phyloP scores from a whole-genome alignment of 2,329 filamentous ascomycete species.

The Orbilia javanica region DNA sequence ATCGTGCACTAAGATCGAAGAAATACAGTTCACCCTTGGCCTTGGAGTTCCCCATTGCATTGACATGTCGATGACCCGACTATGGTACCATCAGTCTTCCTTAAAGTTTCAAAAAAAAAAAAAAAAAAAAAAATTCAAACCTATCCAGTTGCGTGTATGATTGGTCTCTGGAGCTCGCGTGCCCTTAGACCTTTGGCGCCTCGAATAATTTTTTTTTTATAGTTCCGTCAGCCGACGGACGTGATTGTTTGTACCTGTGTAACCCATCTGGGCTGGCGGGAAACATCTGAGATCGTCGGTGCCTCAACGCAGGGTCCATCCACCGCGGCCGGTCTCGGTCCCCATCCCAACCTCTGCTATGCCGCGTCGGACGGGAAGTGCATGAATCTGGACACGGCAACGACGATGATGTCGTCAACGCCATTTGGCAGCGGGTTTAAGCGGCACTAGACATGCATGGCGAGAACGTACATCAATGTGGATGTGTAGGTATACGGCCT shows the following conservation, averaged over 20 bases:
- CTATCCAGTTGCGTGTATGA: too few relatives aligned
- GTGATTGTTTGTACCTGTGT: slow-evolving; percentile 9
- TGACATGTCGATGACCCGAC: not conserved
- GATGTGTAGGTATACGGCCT: not conserved
- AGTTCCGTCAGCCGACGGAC: not conserved
- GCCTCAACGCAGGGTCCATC: slow-evolving; percentile 3
- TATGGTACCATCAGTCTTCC: slow-evolving; percentile 4
- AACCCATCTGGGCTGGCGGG: not conserved
- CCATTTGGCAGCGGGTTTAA: too few relatives aligned
- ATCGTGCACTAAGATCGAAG: not conserved
- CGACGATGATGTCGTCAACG: not conserved
- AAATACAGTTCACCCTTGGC: too few relatives aligned
- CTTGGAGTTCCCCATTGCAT: not conserved
- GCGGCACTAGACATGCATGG: too few relatives aligned
- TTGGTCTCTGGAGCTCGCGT: not conserved
- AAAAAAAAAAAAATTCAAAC: too few relatives aligned
- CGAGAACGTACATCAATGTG: not conserved
- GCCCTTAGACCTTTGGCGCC: not conserved
- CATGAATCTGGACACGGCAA: too few relatives aligned
- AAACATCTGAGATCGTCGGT: slow-evolving; percentile 2
- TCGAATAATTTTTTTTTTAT: not conserved
- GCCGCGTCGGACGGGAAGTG: not conserved
- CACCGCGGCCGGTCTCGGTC: slow-evolving; percentile 6
- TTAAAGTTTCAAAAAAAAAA: not conserved
- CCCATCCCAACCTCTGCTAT: too few relatives aligned